Evolutionary conservation across 768 basidiomycete genomes (phyloP), one percentile per base, ranked within the genome.

Genomic region (Termitomyces sp.): DNA sequence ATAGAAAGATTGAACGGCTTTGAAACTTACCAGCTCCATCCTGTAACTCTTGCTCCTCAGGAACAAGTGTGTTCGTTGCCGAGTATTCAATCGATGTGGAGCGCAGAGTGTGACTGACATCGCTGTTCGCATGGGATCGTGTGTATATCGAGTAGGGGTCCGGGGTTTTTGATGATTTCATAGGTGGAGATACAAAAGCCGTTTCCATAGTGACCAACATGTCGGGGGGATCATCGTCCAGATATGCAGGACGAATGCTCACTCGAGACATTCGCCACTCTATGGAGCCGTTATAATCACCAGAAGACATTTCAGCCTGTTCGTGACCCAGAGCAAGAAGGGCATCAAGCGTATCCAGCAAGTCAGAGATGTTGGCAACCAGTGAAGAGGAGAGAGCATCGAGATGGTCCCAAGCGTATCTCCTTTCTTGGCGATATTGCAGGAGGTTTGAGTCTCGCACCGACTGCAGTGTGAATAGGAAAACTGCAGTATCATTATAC

Each of bases 221-320:
- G 56, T 86, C 87, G 12, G 62, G 34, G 22, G 32, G 42, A 47
- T 62, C 57, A 16, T 57, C 60, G 18, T 47, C 53, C 70, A 59
- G 73, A 67, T 50, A 46, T 45, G 62, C 62, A 81, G 81, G 64
- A 83, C 81, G 67, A 80, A 64, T 75, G 64, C 88, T 88, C 45
- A 87, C 70, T 16, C 87, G 84, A 16, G 88, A 90, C 76, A 84
- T 82, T 22, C 90, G 80, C 86, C 87, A 87, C 56, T 89, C 87
- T 55, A 91, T 91, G 1, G 89, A 88, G 5, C 83, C 84, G 55
- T 79, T 83, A 71, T 91, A 90, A 58, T 89, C 87, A 53, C 81
- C 85, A 68, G 83, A 82, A 20, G 85, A 83, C 39, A 87, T 73
- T 14, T 87, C 83, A 3, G 83, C 86, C 70, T 92, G 89, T 54